Percentiles rank a stretch among this genome's conserved stretches.
Conservation (phyloP, 345 rosid genomes). For the Microcos paniculata region DNA sequence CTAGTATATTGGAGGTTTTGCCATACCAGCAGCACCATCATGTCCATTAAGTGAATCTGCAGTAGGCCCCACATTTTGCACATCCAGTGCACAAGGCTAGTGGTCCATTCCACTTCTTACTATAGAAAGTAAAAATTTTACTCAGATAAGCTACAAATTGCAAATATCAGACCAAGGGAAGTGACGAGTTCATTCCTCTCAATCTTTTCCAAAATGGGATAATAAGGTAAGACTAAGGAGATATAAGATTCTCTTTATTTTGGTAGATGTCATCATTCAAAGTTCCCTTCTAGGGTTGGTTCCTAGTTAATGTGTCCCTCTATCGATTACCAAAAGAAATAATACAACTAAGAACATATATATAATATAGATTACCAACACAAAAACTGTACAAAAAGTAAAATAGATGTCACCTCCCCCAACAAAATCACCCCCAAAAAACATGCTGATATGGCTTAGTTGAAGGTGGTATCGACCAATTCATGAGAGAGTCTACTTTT, state of each 20-base stretch:
- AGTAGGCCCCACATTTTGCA: too few species aligned
- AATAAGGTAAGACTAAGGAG: background rate
- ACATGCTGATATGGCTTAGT: background rate
- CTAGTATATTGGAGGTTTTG: background rate
- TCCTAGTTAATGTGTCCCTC: background rate
- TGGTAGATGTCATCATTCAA: background rate
- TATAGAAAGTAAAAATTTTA: too few species aligned
- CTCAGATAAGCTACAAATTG: too few species aligned
- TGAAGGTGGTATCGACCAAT: background rate
- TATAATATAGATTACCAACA: background rate
- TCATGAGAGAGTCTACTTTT: background rate
- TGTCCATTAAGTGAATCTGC: too few species aligned
- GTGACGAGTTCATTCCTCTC: background rate
- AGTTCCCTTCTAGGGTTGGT: background rate
- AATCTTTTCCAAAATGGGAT: background rate
- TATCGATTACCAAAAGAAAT: background rate
- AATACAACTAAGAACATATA: background rate
- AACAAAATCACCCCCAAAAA: background rate
- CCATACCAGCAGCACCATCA: too few species aligned
- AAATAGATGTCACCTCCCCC: background rate
- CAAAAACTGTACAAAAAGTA: too few species aligned
- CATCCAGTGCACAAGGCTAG: too few species aligned
- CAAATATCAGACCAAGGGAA: too few species aligned
- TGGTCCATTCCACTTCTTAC: too few species aligned
- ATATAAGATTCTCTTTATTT: background rate